Evolutionary conservation across 208 protist genomes (phyloP), one percentile per base, ranked within the genome.

Genomic region (Leishmania major): DNA sequence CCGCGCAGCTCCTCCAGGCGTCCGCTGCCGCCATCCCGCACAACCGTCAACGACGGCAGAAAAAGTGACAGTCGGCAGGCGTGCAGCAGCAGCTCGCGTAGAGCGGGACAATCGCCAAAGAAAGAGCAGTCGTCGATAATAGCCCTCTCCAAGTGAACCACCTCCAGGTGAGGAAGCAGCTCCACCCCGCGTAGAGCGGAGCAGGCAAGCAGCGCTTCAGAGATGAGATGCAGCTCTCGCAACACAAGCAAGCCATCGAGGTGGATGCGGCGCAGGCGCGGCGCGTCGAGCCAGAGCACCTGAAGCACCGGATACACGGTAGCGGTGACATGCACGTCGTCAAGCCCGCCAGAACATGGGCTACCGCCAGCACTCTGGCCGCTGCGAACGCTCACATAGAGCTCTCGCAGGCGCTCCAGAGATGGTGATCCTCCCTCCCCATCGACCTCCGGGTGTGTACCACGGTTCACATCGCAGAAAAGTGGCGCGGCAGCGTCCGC

Each of bases 201-300:
- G 70, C 78, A 87, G 35, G 71, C 76, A 66, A 94, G 89, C 28
- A 85, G 47, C 10, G 57, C 59, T 62, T 94, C 91, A 37, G 88
- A 75, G 4, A 90, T 72, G 15, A 94, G 82, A 83, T 94, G 91
- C 59, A 94, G 77, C 76, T 94, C 91, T 15, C 87, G 84, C 53
- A 94, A 62, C 37, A 74, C 73, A 10, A 85, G 79, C 3, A 77
- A 67, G 17, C 19, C 43, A 31, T 76, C 72, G 19, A 85, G n/a
- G 31, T n/a, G 45, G 15, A 90, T 37, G 76, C 81, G 75, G 40
- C 85, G 81, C 53, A 93, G 64, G 13, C 79, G 84, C 67, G 84
- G 84, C 11, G 84, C 81, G 55, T 92, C 90, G n/a, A 94, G 45
- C 90, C 90, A 94, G 11, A 94, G 73, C 59, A 92, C 85, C 80